Evolutionary conservation across 768 basidiomycete genomes (phyloP).

Genomic region (Agaricus sinodeliciosus): DNA sequence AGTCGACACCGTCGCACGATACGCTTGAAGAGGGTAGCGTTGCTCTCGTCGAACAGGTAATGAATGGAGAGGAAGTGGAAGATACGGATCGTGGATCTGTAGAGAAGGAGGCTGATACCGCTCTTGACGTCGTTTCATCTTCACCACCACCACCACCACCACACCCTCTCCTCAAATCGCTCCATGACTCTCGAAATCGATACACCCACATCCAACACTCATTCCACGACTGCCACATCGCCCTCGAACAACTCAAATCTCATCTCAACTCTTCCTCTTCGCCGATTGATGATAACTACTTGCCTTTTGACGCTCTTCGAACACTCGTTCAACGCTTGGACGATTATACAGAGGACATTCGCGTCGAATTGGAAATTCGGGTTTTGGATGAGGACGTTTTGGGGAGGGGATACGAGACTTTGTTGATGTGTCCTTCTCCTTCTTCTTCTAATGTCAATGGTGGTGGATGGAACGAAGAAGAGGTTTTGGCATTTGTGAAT

Average conservation of each 20-base stretch:
- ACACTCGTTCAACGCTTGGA: constrained; percentile 55
- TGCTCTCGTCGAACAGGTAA: too few relatives aligned
- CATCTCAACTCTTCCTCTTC: constrained; percentile 22
- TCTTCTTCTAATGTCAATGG: neutral
- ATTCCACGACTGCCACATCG: constrained; percentile 65
- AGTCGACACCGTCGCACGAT: too few relatives aligned
- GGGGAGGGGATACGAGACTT: constrained; percentile 57
- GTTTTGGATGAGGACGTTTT: constrained; percentile 66
- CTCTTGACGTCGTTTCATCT: neutral
- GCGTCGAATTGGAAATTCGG: constrained; percentile 79
- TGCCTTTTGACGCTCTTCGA: constrained; percentile 32
- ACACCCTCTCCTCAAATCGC: constrained; percentile 38
- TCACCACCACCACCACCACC: neutral
- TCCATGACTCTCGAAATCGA: constrained; percentile 39
- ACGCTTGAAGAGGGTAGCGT: too few relatives aligned
- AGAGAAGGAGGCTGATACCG: too few relatives aligned
- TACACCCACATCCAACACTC: constrained; percentile 57
- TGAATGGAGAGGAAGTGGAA: too few relatives aligned
- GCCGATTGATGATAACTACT: constrained; percentile 11
- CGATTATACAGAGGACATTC: constrained; percentile 72
- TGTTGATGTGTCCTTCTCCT: constrained; percentile 54
- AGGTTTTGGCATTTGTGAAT: constrained; percentile 45
- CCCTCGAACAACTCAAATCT: constrained; percentile 51
- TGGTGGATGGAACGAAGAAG: neutral
- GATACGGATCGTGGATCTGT: too few relatives aligned